Evolutionary conservation across 306 rosid species (phyloP), one percentile per base, ranked within the genome.

Genomic region (Quercus variabilis): DNA sequence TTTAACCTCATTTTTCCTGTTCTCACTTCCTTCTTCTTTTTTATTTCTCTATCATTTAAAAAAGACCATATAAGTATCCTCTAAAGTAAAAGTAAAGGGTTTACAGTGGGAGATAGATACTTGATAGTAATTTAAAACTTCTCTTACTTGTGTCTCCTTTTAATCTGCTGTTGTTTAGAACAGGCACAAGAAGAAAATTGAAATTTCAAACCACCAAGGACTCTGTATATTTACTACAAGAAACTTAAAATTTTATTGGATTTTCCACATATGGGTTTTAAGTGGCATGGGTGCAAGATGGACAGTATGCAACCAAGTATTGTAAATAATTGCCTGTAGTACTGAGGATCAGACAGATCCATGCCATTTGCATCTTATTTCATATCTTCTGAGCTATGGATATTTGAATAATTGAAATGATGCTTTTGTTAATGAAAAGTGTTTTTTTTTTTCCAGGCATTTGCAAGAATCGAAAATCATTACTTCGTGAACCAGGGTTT

Each of bases 391-490:
- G 5, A 17, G 46, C 70, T 6, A 14, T 77, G 62, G 59, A 70
- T 49, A 26, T 79, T 17, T 60, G 33, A 10, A 10, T 19, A 70
- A 58, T 41, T 52, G 35, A 69, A 55, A 75, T 65, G 85, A 80
- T 73, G 23, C 71, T 64, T 51, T 49, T 74, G 20, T 9, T 71
- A 26, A 69, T 75, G 63, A 26, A 55, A 41, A 41, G 46, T 41
- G 10, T 38, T 77, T 38, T 77, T 28, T 18, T 58, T 59, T 28
- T n/a, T 79, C 70, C 83, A 94, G 99, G 99, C 99, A 75, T 94
- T 94, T 78, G 97, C 99, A 28, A 91, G 97, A 93, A 94, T 94
- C 19, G 97, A 94, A 89, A 94, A 94, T 86, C 97, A 94, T 87
- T 94, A 94, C 80, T 92, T 94, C 58, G 82, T 81, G 77, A 92